phyloP scores from a whole-genome alignment of 139 green algal genomes.

The Pseudopediastrum boryanum region DNA sequence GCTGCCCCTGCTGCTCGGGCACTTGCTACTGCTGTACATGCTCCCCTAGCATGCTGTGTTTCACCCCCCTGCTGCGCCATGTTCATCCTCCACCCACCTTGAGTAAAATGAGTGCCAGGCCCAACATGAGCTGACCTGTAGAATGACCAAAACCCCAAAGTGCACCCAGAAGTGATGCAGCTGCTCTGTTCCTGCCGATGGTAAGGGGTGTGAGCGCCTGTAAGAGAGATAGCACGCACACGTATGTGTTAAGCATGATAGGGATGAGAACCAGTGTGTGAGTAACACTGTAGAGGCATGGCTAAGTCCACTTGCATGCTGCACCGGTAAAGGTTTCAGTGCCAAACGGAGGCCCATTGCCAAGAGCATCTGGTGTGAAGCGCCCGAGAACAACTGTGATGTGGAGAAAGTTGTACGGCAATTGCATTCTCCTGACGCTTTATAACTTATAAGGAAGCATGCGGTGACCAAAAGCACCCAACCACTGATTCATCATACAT shows the following conservation, averaged over 20 bases:
- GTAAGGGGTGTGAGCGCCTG: conserved; percentile 94
- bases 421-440: too few species aligned
- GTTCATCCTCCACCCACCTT: conserved; percentile 51
- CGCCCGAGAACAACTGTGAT: too few species aligned
- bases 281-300: conserved; percentile 11
- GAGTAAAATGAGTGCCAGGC: conserved; percentile 88
- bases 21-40: background rate
- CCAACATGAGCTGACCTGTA: conserved; percentile 96
- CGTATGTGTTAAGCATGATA: background rate
- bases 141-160: conserved; percentile 98
- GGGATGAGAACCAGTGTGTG: background rate
- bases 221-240: background rate
- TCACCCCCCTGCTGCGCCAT: background rate
- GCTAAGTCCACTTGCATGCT: too few species aligned
- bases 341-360: too few species aligned
- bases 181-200: conserved; percentile 81
- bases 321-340: too few species aligned
- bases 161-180: conserved; percentile 85
- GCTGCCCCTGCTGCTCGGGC: background rate
- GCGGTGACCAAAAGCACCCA: too few species aligned
- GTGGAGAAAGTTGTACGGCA: too few species aligned
- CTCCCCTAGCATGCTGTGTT: background rate
- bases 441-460: too few species aligned
- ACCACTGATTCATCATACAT: too few species aligned
- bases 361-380: too few species aligned